Conservation (phyloP, 257 asterid genomes). For the Penstemon barbatus region DNA sequence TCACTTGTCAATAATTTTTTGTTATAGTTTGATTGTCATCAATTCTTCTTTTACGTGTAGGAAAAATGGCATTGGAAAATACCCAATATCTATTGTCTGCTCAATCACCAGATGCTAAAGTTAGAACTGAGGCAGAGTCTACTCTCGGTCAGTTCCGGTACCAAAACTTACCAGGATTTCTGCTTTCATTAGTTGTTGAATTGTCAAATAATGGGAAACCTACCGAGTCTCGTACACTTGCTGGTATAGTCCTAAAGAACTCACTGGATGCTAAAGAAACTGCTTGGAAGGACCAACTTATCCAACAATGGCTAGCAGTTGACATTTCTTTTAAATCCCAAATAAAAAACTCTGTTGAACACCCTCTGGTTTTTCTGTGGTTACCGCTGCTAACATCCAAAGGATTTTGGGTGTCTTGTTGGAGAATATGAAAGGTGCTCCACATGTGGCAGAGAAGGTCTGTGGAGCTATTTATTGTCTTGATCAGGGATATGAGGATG, state of each 20-base stretch:
- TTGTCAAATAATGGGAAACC: constrained; percentile 75
- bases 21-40: too few species aligned
- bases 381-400: constrained; percentile 63
- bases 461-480: constrained; percentile 86
- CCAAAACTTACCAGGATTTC: constrained; percentile 71
- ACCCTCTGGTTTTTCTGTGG: constrained; percentile 74
- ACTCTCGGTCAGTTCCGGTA: constrained; percentile 59
- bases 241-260: constrained; percentile 83
- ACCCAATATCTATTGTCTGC: constrained; percentile 81
- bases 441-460: constrained; percentile 78
- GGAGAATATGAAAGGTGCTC: constrained; percentile 65
- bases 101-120: constrained; percentile 81
- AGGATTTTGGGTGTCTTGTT: constrained; percentile 54
- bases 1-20: too few species aligned
- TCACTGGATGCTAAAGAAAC: constrained; percentile 82
- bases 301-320: constrained; percentile 68
- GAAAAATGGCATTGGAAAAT: constrained; percentile 74
- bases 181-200: constrained; percentile 68
- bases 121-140: constrained; percentile 73
- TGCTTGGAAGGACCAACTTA: constrained; percentile 54
- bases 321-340: constrained; percentile 62
- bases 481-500: constrained; percentile 85
- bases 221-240: constrained; percentile 70
- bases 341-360: constrained; percentile 58
- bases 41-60: constrained; percentile 20